Evolutionary conservation across 768 basidiomycete genomes (phyloP).

Genomic region (Boletus reticuloceps): DNA sequence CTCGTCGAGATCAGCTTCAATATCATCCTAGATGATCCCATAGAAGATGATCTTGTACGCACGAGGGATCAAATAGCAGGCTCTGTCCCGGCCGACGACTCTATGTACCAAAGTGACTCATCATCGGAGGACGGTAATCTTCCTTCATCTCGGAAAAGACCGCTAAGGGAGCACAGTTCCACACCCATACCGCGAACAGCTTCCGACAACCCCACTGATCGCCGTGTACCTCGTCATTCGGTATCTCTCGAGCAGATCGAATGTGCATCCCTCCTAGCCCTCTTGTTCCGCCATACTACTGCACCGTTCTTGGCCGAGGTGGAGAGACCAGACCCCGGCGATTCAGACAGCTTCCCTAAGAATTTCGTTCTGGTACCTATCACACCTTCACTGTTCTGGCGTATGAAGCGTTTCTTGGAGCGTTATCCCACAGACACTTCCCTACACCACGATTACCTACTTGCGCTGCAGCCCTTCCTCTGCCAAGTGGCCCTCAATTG

Average conservation of each 20-base stretch:
- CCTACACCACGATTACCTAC: constrained; percentile 73
- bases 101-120: constrained; percentile 36
- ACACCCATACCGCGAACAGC: constrained; percentile 17
- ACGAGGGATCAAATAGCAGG: constrained; percentile 22
- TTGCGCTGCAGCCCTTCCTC: constrained; percentile 65
- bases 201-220: constrained; percentile 21
- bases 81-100: constrained; percentile 13
- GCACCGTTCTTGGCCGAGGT: constrained; percentile 54
- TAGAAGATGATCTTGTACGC: constrained; percentile 31
- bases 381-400: constrained; percentile 51
- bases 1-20: constrained; percentile 76
- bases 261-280: constrained; percentile 59
- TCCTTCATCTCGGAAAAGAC: constrained; percentile 34
- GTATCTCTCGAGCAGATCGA: constrained; percentile 65
- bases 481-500: constrained; percentile 78
- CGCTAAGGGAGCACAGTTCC: constrained; percentile 18
- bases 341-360: constrained; percentile 34
- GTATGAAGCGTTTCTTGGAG: constrained; percentile 61
- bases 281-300: constrained; percentile 55
- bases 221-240: constrained; percentile 25
- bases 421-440: constrained; percentile 72
- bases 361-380: constrained; percentile 14
- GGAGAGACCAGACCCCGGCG: constrained; percentile 19
- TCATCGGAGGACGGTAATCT: constrained; percentile 30
- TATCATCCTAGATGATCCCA: constrained; percentile 63